Conservation (phyloP, 345 rosid species). For the Corchorus olitorius region DNA sequence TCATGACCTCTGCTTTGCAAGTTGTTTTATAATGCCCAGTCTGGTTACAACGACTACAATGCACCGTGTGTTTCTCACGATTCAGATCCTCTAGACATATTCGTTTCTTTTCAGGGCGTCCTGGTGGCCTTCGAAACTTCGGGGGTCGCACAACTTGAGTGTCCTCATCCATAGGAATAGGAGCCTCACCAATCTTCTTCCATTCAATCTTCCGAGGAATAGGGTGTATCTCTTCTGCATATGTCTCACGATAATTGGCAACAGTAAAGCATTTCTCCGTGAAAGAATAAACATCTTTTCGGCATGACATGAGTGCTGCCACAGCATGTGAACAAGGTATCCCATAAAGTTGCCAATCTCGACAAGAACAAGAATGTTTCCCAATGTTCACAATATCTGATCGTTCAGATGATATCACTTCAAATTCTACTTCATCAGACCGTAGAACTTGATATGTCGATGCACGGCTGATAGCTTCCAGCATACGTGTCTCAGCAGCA, state of each 20-base stretch:
- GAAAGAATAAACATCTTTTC: constrained; percentile 43
- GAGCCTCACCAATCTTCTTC: constrained; percentile 36
- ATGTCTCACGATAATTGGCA: constrained; percentile 48
- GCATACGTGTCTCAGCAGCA: constrained; percentile 44
- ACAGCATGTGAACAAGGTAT: constrained; percentile 66
- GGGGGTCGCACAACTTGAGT: constrained; percentile 46
- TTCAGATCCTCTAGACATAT: constrained; percentile 45
- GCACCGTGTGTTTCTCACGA: constrained; percentile 55
- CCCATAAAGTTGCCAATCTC: constrained; percentile 58
- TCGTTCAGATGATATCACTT: constrained; percentile 47
- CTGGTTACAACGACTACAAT: constrained; percentile 56
- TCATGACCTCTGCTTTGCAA: constrained; percentile 47
- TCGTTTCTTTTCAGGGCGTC: constrained; percentile 66
- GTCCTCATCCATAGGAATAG: constrained; percentile 21
- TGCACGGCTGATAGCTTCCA: constrained; percentile 42
- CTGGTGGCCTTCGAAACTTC: constrained; percentile 51
- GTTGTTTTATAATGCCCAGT: constrained; percentile 64
- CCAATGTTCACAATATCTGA: constrained; percentile 57
- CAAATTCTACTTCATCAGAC: constrained; percentile 66
- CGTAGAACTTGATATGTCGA: constrained; percentile 47
- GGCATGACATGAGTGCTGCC: constrained; percentile 52
- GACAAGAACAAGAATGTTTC: constrained; percentile 51
- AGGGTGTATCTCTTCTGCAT: constrained; percentile 41
- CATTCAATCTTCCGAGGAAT: constrained; percentile 40
- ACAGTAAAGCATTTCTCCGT: constrained; percentile 53